These are phyloP conservation scores for Aspergillus phoenicis DNA, from an alignment of 2,329 filamentous ascomycete genomes.

Conservation along the genomic window DNA sequence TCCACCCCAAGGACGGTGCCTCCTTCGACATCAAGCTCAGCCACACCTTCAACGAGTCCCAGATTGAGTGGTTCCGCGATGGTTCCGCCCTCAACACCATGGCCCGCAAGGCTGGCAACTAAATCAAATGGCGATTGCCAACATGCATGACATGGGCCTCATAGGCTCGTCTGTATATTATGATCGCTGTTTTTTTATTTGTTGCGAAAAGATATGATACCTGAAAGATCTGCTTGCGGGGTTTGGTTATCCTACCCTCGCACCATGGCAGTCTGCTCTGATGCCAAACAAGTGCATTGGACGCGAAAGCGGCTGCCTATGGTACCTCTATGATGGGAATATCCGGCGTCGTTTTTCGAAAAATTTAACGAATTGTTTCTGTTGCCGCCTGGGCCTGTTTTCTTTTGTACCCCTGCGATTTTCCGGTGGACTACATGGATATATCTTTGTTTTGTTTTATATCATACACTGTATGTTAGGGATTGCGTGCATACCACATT, in stretches of 20 bases:
- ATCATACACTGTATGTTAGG: slow-evolving; percentile 40
- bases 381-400: slow-evolving; percentile 27
- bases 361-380: slow-evolving; percentile 40
- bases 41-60: slow-evolving; percentile 97
- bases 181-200: slow-evolving; percentile 27
- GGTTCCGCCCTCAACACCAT: slow-evolving; percentile 97
- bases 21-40: slow-evolving; percentile 79
- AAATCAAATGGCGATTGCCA: slow-evolving; percentile 22
- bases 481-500: slow-evolving; percentile 42
- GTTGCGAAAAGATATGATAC: slow-evolving; percentile 15
- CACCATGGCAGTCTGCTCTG: background rate
- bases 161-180: slow-evolving; percentile 27
- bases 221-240: background rate
- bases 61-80: slow-evolving; percentile 99
- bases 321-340: slow-evolving; percentile 33
- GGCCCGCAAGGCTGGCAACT: slow-evolving; percentile 65
- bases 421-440: slow-evolving; percentile 44
- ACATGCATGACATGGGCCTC: slow-evolving; percentile 6
- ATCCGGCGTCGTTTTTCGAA: slow-evolving; percentile 38
- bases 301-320: slow-evolving; percentile 22
- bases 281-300: slow-evolving; percentile 18
- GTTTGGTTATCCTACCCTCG: background rate
- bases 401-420: slow-evolving; percentile 29
- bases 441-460: slow-evolving; percentile 40
- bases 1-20: slow-evolving; percentile 86